Conservation (phyloP, 352 stramenopile species). For the Elongisporangium anandrum region DNA sequence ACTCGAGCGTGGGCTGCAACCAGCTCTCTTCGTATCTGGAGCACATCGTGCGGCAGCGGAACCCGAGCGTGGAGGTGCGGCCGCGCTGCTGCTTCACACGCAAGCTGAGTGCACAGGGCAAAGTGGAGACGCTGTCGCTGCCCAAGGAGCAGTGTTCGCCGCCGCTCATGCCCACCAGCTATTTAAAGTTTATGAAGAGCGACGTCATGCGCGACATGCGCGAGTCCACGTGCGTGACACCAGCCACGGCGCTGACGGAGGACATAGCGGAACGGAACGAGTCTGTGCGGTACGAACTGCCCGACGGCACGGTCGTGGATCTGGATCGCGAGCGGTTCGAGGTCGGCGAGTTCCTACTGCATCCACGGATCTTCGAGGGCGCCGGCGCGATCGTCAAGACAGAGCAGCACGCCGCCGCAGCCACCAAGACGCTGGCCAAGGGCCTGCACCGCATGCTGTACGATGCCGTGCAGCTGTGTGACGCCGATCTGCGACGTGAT, state of each 20-base stretch:
- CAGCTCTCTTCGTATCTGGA: constrained; percentile 68
- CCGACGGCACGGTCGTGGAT: constrained; percentile 62
- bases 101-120: constrained; percentile 41
- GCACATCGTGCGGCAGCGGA: constrained; percentile 45
- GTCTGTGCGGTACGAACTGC: constrained; percentile 69
- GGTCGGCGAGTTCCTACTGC: constrained; percentile 72
- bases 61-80: constrained; percentile 35
- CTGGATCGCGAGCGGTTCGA: constrained; percentile 69
- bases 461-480: constrained; percentile 76
- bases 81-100: constrained; percentile 65
- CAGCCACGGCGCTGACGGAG: constrained; percentile 45
- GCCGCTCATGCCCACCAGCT: constrained; percentile 53
- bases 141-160: constrained; percentile 28
- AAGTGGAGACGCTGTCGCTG: constrained; percentile 52
- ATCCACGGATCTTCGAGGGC: constrained; percentile 51
- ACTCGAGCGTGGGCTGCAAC: constrained; percentile 71
- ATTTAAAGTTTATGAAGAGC: constrained; percentile 66
- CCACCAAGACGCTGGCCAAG: constrained; percentile 48
- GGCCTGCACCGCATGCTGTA: constrained; percentile 78
- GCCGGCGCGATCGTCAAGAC: constrained; percentile 31
- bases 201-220: constrained; percentile 79
- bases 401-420: constrained; percentile 38
- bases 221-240: constrained; percentile 48
- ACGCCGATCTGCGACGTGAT: constrained; percentile 78
- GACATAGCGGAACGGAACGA: constrained; percentile 17